Evolutionary conservation across 2,329 filamentous ascomycete species (phyloP), one percentile per base, ranked within the genome.

Genomic region (Eutypa lata): DNA sequence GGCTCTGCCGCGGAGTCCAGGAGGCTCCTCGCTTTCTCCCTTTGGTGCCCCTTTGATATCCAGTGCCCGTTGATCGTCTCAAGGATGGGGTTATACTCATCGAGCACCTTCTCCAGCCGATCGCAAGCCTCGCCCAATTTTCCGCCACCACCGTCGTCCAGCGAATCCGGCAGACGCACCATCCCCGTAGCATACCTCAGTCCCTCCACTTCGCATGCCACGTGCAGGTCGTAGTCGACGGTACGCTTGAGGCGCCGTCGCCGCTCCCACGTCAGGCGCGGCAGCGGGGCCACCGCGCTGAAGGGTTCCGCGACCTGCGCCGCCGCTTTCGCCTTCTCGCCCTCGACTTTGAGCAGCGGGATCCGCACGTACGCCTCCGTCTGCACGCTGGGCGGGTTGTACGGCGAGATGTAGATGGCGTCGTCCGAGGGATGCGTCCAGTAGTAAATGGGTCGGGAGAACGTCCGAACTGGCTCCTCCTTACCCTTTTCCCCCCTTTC

Each of bases 301-400:
- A 45, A 45, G 42, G 42, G 19, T 21, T 10, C 7, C 11, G 22
- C 21, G 19, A 45, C 70, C 11, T 35, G 44, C 7, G 47, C 53
- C 4, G 72, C 64, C 4, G 64, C 55, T 44, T 63, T 68, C n/a
- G 57, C 53, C 38, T 50, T 51, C 10, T 63, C 55, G n/a, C 72
- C 70, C 53, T 73, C 72, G 1, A 72, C 58, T 54, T 71, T 72
- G 47, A 72, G 61, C 7, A 22, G 58, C 4, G 60, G 53, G 22
- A 74, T 55, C 38, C 64, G 63, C 19, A 24, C 42, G 21, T 24
- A 45, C 13, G 42, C 19, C 5, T 24, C 42, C 14, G 1, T 26
- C 42, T 45, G 42, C 22, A 28, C 48, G 53, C 7, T 52, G 24
- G 0, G 57, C 59, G 3, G 63, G 35, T 33, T 55, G 58, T 14